phyloP scores from a whole-genome alignment of 73 alveolate genomes.

The Paramecium biaurelia region DNA sequence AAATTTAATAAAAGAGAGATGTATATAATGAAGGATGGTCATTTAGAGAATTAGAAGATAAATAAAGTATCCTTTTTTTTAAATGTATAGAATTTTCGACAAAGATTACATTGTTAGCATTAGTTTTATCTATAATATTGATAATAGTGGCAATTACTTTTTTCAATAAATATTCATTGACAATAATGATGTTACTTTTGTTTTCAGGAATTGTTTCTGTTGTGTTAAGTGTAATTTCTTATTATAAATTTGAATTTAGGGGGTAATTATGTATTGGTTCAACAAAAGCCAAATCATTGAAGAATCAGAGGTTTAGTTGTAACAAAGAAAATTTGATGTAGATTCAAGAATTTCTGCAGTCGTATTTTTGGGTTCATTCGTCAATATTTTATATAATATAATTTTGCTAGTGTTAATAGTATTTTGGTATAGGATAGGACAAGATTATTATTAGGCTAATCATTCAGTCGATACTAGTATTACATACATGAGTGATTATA shows the following conservation, averaged over 20 bases:
- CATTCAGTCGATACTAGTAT: neutral
- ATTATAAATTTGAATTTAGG: conserved; percentile 15
- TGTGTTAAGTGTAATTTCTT: neutral
- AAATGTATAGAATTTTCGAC: neutral
- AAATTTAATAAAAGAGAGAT: neutral
- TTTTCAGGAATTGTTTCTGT: neutral
- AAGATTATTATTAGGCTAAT: neutral
- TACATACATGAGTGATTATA: neutral
- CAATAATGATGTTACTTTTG: neutral
- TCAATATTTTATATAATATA: neutral
- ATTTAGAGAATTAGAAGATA: neutral
- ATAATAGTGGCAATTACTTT: neutral
- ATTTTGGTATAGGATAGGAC: conserved; percentile 17
- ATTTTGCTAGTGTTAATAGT: neutral
- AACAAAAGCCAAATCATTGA: neutral
- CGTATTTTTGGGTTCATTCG: neutral
- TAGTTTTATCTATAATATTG: neutral
- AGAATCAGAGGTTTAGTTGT: neutral
- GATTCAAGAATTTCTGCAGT: neutral
- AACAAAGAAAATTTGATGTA: neutral
- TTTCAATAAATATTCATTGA: neutral
- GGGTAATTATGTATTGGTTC: neutral
- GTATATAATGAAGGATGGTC: conserved; percentile 34
- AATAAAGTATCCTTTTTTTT: neutral
- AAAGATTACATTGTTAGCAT: neutral